phyloP scores from a whole-genome alignment of 345 rosid species.

The Hibiscus tridactylites region DNA sequence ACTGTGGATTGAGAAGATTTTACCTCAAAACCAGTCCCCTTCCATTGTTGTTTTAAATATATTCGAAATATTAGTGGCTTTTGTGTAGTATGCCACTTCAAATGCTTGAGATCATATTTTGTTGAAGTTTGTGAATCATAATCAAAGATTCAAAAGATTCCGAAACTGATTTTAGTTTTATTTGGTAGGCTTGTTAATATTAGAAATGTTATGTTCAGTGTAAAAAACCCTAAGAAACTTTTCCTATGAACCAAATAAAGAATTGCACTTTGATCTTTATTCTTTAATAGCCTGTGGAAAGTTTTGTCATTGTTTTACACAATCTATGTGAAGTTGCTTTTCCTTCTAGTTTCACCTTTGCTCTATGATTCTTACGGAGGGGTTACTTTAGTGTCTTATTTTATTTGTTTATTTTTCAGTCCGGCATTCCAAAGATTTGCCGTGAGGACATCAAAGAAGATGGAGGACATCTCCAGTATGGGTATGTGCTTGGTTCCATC shows the following conservation, averaged over 20 bases:
- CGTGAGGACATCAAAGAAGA: slow-evolving; percentile 64
- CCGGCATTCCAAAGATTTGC: slow-evolving; percentile 87
- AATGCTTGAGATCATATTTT: neutral
- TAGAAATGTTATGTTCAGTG: too few relatives aligned
- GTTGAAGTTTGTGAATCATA: neutral
- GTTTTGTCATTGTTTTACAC: neutral
- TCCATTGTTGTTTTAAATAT: neutral
- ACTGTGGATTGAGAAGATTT: slow-evolving; percentile 18
- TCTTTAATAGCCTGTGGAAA: neutral
- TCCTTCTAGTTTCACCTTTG: neutral
- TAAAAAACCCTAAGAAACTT: neutral
- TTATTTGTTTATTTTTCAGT: slow-evolving; percentile 22
- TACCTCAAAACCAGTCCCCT: neutral
- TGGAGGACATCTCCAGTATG: slow-evolving; percentile 51
- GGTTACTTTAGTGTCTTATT: neutral
- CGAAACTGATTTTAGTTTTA: neutral
- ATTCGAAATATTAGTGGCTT: neutral
- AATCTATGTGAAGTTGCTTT: neutral
- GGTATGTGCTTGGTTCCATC: slow-evolving; percentile 25
- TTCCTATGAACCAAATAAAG: neutral
- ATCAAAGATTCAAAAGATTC: neutral
- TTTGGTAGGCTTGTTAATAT: too few relatives aligned
- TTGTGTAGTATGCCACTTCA: neutral
- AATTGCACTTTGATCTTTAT: neutral
- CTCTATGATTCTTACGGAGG: neutral